A percentile compares a stretch with the other conserved stretches of the same genome.
These are phyloP conservation scores for Lenwebbia sp. DNA, from an alignment of 345 rosid genomes.

Conservation along the genomic window DNA sequence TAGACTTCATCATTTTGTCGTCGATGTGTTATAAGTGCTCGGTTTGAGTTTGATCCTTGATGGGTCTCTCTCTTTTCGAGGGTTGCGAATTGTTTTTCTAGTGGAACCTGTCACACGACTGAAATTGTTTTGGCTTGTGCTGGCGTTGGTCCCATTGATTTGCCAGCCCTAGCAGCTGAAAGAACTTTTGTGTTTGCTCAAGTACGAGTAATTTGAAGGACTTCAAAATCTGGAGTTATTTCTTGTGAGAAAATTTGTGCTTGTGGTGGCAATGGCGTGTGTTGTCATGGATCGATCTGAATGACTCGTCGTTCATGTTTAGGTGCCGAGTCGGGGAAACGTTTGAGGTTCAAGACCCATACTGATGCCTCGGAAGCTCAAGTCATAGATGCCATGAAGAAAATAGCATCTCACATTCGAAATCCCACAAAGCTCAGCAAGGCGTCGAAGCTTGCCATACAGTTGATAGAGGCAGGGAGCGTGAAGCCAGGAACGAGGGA, in stretches of 20 bases:
- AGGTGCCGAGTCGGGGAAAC: constrained; percentile 34
- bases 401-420: constrained; percentile 80
- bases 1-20: neutral
- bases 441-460: constrained; percentile 90
- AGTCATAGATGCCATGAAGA: constrained; percentile 86
- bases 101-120: neutral
- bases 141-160: neutral
- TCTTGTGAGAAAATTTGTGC: neutral
- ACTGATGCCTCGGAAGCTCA: constrained; percentile 81
- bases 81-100: neutral
- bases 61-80: neutral
- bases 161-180: neutral
- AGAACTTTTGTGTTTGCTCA: neutral
- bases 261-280: neutral
- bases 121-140: neutral
- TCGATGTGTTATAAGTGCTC: neutral
- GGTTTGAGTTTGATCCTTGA: neutral
- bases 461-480: constrained; percentile 80
- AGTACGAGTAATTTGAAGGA: neutral
- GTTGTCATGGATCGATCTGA: neutral
- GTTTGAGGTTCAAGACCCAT: constrained; percentile 80
- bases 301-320: neutral
- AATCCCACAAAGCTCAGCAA: constrained; percentile 65
- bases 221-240: neutral
- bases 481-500: constrained; percentile 73